Base-by-base conservation (phyloP, 108 stramenopile genomes). In the Cyclostephanos tholiformis region DNA sequence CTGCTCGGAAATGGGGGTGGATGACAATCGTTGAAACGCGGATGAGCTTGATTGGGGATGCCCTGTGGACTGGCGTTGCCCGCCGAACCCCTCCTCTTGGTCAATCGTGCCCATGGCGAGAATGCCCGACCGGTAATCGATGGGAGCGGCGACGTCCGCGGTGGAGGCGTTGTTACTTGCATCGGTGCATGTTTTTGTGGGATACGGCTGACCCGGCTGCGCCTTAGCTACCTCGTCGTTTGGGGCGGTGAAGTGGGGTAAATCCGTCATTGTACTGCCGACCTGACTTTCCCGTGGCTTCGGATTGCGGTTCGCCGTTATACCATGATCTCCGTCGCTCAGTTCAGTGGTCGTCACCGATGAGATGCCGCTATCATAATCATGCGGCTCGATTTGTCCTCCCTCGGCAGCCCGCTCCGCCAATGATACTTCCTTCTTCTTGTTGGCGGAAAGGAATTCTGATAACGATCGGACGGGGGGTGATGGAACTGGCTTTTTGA, bases 1-100 rank as follows among this genome's bases (percentile, higher is more conserved):
- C 13, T 57, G 56, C 16, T 57, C 56, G 16, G 56, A 29, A 57
- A 19, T 6, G 25, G 56, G 56, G 7, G 16, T 4, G 6, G 26
- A 57, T 6, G 1, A 23, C 56, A 10, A 41, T 41, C 12, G 41
- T 41, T 57, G 56, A 26, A 26, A 29, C 13, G 25, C 9, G 13
- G 56, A 19, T 20, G 52, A 25, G 25, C 52, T 57, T n/a, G 59
- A 38, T 19, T 60, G 35, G 35, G 29, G 17, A 36, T 17, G 59
- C 35, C 39, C 59, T n/a, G 59, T 35, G n/a, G 59, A 36, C 29
- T 60, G 59, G 5, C 59, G 59, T 1, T 39, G 59, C 35, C 39
- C 59, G 19, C 59, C 39, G n/a, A 7, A n/a, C 22, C 9, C 14
- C 14, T 57, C 56, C 6, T 57, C 56, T 12, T 29, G 11, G 56